Conservation (phyloP, 148 eudicot species). For the Silene conica region DNA sequence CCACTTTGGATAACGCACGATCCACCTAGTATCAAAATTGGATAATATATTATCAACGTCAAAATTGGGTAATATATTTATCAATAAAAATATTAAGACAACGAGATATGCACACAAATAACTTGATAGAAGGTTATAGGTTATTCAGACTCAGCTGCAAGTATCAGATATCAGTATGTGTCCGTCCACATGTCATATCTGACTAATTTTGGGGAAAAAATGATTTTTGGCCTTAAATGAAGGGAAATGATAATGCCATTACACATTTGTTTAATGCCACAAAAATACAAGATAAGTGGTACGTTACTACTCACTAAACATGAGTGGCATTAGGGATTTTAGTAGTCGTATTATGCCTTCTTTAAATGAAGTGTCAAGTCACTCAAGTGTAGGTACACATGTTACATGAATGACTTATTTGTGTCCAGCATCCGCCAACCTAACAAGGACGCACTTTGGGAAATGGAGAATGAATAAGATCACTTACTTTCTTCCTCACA, state of each 20-base stretch:
- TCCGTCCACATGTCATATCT: background rate
- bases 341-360: too few relatives aligned
- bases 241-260: background rate
- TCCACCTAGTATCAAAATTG: slow-evolving; percentile 56
- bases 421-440: background rate
- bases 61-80: background rate
- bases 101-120: background rate
- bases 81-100: background rate
- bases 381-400: background rate
- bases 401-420: too few relatives aligned
- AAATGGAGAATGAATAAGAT: background rate
- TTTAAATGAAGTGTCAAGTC: background rate
- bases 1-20: slow-evolving; percentile 64
- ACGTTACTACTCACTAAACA: too few relatives aligned
- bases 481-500: slow-evolving; percentile 56
- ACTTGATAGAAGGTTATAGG: background rate
- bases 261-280: too few relatives aligned
- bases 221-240: background rate
- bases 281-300: too few relatives aligned
- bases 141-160: background rate
- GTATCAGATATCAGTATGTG: background rate
- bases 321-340: too few relatives aligned
- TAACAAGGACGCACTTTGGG: background rate
- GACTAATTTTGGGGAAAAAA: background rate
- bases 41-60: background rate